Evolutionary conservation across 2,329 filamentous ascomycete genomes (phyloP).

Genomic region (Tetracladium maxilliforme): DNA sequence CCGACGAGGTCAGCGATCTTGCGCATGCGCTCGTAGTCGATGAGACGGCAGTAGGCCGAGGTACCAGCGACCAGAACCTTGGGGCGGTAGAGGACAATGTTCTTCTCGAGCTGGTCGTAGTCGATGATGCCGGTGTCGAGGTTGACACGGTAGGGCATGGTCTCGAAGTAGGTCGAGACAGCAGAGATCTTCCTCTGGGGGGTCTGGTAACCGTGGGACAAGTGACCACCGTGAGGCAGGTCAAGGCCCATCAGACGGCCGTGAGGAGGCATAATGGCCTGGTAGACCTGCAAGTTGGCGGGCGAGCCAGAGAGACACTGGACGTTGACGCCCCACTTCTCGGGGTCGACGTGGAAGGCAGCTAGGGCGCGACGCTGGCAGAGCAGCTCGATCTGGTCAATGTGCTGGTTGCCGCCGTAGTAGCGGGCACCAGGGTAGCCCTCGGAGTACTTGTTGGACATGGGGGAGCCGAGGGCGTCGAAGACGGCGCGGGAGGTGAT

Average conservation of each 20-base stretch:
- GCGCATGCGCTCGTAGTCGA: constrained; percentile 93
- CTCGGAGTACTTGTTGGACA: constrained; percentile 99
- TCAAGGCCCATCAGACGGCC: constrained; percentile 96
- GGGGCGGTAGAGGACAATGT: constrained; percentile 82
- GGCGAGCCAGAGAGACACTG: constrained; percentile 87
- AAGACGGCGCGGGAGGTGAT: constrained; percentile 97
- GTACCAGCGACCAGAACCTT: constrained; percentile 95
- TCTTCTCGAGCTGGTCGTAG: constrained; percentile 84
- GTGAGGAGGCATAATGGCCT: constrained; percentile 90
- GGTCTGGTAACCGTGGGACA: constrained; percentile 96
- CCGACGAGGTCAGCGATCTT: constrained; percentile 88
- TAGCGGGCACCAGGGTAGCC: constrained; percentile 96
- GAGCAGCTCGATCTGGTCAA: constrained; percentile 86
- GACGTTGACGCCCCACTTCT: constrained; percentile 97
- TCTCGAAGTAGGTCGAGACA: constrained; percentile 98
- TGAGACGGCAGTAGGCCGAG: constrained; percentile 93
- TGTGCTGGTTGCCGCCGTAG: constrained; percentile 98
- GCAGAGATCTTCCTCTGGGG: constrained; percentile 94
- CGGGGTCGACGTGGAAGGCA: constrained; percentile 73
- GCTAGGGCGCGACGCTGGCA: constrained; percentile 90
- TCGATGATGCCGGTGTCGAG: constrained; percentile 90
- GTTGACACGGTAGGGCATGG: constrained; percentile 87
- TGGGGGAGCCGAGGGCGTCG: constrained; percentile 86
- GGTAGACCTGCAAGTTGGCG: constrained; percentile 96
- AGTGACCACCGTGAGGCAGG: constrained; percentile 86